Percentiles rank a stretch among this genome's conserved stretches.
phyloP scores from a whole-genome alignment of 2,329 filamentous ascomycete species.

The Coleophoma eucalyptorum region DNA sequence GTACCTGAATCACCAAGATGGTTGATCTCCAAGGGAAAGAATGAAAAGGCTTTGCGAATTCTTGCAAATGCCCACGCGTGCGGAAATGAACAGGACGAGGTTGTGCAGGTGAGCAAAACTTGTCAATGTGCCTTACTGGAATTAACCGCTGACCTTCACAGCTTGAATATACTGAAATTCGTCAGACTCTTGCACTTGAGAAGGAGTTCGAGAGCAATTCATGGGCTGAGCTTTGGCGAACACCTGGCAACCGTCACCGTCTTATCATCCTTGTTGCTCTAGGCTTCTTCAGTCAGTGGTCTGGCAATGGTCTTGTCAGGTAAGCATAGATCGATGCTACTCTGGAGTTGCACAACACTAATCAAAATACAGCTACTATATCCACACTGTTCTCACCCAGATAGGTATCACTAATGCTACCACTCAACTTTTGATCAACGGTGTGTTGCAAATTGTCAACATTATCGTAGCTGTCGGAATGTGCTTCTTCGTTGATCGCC shows the following conservation, averaged over 20 bases:
- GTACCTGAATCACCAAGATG: conserved; percentile 35
- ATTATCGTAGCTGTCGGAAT: conserved; percentile 18
- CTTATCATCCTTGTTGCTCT: conserved; percentile 48
- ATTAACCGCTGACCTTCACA: conserved; percentile 4
- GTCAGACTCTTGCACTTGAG: conserved; percentile 38
- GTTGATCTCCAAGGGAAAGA: conserved; percentile 39
- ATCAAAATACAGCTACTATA: conserved; percentile 20
- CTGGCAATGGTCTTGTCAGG: conserved; percentile 44
- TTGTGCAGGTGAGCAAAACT: conserved; percentile 20
- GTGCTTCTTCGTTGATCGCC: conserved; percentile 25
- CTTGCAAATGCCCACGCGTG: conserved; percentile 42
- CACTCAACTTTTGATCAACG: conserved; percentile 19
- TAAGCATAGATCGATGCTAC: neutral
- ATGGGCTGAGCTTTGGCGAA: conserved; percentile 41
- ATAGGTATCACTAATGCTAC: conserved; percentile 27
- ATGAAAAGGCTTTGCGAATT: conserved; percentile 44
- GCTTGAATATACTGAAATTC: conserved; percentile 38
- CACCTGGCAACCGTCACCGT: conserved; percentile 49
- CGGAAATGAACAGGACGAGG: conserved; percentile 31
- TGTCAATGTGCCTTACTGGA: no score
- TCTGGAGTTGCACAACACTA: neutral
- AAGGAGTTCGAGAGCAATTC: conserved; percentile 40
- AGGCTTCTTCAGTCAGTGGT: conserved; percentile 55
- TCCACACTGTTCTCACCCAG: conserved; percentile 24
- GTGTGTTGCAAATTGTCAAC: conserved; percentile 13